Percentiles rank a stretch among this genome's conserved stretches.
Evolutionary conservation across 179 eudicot species (phyloP).

Genomic region (Silene vulgaris): DNA sequence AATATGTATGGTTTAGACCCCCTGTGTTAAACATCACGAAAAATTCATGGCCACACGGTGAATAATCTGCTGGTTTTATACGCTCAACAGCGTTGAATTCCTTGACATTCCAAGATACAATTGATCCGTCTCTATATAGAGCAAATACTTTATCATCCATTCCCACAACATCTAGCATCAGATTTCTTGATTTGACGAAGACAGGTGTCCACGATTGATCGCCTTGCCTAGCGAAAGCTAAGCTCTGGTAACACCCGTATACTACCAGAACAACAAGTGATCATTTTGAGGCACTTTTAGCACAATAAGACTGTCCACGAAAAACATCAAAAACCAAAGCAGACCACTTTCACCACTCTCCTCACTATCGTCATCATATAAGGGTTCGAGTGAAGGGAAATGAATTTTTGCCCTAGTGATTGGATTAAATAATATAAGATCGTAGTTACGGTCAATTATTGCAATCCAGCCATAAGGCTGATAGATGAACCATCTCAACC

Average conservation of each 20-base stretch:
- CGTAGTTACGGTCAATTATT: background rate
- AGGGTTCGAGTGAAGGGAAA: background rate
- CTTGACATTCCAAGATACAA: background rate
- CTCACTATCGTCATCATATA: too few relatives aligned
- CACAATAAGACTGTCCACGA: background rate
- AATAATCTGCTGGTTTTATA: background rate
- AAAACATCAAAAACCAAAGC: background rate
- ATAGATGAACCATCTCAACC: too few relatives aligned
- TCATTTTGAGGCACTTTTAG: conserved; percentile 2
- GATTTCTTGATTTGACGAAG: background rate
- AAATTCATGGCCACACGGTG: background rate
- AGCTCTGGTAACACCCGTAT: background rate
- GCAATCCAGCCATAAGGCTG: background rate
- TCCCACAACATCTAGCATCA: background rate
- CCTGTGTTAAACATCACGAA: background rate
- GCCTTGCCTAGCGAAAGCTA: conserved; percentile 11
- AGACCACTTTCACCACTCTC: background rate
- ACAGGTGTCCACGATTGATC: conserved; percentile 7
- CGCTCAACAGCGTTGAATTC: background rate
- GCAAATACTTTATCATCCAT: background rate
- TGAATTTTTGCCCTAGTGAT: background rate
- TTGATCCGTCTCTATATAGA: background rate
- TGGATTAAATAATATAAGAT: conserved; percentile 5
- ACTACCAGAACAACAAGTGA: background rate
- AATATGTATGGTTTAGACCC: background rate